Conservation (phyloP, 495 filamentous ascomycete genomes). For the Aspergillus conjunctus region DNA sequence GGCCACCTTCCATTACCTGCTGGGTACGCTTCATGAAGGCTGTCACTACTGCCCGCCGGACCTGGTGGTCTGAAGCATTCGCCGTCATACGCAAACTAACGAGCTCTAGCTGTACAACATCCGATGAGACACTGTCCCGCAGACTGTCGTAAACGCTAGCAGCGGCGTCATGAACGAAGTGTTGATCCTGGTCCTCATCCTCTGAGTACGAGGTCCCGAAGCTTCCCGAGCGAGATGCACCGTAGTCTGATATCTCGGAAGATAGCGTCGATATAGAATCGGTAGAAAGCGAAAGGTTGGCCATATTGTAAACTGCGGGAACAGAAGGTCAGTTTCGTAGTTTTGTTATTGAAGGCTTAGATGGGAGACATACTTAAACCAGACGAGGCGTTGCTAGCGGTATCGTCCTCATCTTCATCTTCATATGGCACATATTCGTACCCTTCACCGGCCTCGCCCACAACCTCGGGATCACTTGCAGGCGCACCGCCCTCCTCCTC, state of each 20-base stretch:
- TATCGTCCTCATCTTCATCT: conserved; percentile 54
- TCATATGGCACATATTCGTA: conserved; percentile 53
- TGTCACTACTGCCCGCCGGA: conserved; percentile 80
- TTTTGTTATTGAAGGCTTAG: conserved; percentile 34
- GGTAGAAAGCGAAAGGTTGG: conserved; percentile 66
- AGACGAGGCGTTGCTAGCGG: conserved; percentile 49
- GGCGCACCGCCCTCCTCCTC: conserved; percentile 48
- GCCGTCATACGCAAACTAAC: conserved; percentile 84
- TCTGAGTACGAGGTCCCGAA: conserved; percentile 60
- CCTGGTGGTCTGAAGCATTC: conserved; percentile 84
- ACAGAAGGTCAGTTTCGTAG: conserved; percentile 15
- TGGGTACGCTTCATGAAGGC: conserved; percentile 82
- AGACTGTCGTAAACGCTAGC: conserved; percentile 82
- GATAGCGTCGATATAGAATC: conserved; percentile 79
- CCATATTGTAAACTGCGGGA: conserved; percentile 68
- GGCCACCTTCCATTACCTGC: conserved; percentile 65
- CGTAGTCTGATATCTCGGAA: conserved; percentile 48
- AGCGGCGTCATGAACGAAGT: conserved; percentile 88
- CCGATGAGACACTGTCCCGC: conserved; percentile 70
- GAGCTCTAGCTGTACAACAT: conserved; percentile 86
- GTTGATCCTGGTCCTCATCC: conserved; percentile 59
- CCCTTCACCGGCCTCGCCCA: conserved; percentile 49
- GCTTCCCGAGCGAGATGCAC: conserved; percentile 50
- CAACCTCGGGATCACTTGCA: conserved; percentile 51
- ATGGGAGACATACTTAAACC: conserved; percentile 49